A percentile compares a stretch with the other conserved stretches of the same genome.
These are phyloP conservation scores for Russula vinacea DNA, from an alignment of 768 basidiomycete genomes.

Conservation along the genomic window DNA sequence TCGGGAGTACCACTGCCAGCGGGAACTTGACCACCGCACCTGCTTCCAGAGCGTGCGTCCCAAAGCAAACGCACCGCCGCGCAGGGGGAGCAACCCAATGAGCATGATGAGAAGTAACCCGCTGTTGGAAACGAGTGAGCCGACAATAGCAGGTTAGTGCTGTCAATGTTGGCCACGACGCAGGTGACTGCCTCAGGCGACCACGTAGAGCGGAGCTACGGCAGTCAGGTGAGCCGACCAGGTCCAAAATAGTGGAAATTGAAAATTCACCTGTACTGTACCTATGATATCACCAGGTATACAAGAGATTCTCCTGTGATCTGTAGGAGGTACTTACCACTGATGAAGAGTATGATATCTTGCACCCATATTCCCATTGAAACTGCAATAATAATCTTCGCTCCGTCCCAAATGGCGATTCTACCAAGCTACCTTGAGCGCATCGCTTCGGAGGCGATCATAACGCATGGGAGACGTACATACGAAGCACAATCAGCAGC, in stretches of 20 bases:
- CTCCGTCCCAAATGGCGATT: conserved; percentile 11
- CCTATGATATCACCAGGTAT: background rate
- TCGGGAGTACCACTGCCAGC: background rate
- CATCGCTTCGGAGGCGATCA: background rate
- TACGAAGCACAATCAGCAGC: conserved; percentile 9
- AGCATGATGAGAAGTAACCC: background rate
- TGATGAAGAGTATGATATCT: background rate
- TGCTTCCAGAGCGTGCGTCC: conserved; percentile 7
- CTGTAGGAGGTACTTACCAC: background rate
- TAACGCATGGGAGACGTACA: background rate
- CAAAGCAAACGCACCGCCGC: background rate
- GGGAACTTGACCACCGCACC: background rate
- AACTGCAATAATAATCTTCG: background rate
- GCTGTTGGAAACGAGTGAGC: background rate
- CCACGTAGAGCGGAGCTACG: too few species aligned
- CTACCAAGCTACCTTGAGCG: background rate
- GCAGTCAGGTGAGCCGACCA: too few species aligned
- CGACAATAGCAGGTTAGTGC: background rate
- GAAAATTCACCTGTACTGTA: background rate
- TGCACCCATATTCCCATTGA: background rate
- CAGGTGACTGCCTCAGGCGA: background rate
- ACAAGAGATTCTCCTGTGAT: too few species aligned
- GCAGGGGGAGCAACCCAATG: background rate
- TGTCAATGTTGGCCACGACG: background rate
- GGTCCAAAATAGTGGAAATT: background rate